Conservation (phyloP, 495 filamentous ascomycete species). For the Penicillium canescens region DNA sequence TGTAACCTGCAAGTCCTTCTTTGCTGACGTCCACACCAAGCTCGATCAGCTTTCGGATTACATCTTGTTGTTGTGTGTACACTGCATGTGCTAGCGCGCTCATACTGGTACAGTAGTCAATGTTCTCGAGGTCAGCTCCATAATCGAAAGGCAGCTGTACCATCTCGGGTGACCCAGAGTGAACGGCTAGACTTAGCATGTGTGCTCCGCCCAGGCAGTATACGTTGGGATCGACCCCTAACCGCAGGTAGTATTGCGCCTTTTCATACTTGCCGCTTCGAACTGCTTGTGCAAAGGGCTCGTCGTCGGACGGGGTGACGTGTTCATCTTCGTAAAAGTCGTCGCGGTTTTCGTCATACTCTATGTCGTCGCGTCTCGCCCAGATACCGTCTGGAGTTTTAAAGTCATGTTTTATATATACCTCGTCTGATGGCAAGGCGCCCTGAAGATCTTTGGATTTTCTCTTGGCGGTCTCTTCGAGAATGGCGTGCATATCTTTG, state of each 20-base stretch:
- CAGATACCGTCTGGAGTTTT: too few species aligned
- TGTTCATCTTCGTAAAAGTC: background rate
- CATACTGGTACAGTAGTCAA: background rate
- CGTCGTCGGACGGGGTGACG: background rate
- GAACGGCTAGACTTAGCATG: constrained; percentile 3
- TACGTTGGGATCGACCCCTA: background rate
- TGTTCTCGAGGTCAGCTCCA: background rate
- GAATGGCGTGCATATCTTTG: background rate
- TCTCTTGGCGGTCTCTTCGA: background rate
- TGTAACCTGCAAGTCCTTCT: background rate
- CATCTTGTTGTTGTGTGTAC: background rate
- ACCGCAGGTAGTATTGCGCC: background rate
- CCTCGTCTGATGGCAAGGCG: background rate
- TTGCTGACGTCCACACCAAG: constrained; percentile 1
- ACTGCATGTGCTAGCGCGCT: constrained; percentile 4
- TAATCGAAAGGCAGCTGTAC: background rate
- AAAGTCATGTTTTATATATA: constrained; percentile 1
- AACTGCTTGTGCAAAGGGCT: background rate
- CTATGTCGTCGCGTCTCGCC: background rate
- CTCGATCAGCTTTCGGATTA: background rate
- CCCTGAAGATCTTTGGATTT: background rate
- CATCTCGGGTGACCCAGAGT: background rate
- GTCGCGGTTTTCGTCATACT: background rate
- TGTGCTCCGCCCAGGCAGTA: background rate
- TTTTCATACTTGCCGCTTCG: background rate